Base-by-base conservation (phyloP, 345 rosid genomes). In the Citrus maxima region DNA sequence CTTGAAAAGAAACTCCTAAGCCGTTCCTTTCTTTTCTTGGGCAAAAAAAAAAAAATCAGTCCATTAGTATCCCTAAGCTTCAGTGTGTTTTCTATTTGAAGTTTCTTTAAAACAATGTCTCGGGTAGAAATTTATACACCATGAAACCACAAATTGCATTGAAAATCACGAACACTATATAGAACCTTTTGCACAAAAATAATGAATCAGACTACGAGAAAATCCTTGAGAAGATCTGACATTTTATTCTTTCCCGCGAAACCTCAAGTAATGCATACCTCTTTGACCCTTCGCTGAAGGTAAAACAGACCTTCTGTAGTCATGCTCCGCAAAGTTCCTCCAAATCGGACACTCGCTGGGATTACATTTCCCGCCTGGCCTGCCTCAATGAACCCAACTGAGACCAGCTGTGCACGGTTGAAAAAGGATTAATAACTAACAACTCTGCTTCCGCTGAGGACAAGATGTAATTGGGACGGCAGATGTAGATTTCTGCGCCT, bases 281-380 rank as follows among this genome's bases (percentile, higher is more conserved):
- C 83, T 78, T 22, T 72, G 69, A 87, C 81, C 79, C 94, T 85
- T 76, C 78, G 82, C 61, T 68, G 83, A 60, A 88, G 85, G 61
- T 82, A 73, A 7, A 37, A 12, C 62, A 89, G 49, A 67, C 90
- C 88, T 70, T 86, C 85, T 0, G 81, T 80, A 8, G 87, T 85
- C 84, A 84, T 70, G 85, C 90, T 88, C 34, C 91, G 84, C 16
- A 84, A 74, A 18, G 88, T 81, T 58, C 94, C 92, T 38, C 90
- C 92, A 64, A 89, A 84, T 70, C 59, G 82, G 51, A 84, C 84
- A 0, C 83, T 75, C 67, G 85, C 87, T 1, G 94, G 91, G 58
- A 87, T 89, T 0, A 88, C 83, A 54, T 88, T 89, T 7, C 7
- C 63, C 5, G 88, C 90, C 65, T 83, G 77, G 78, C 92, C 87